Evolutionary conservation across 371 early-diverging fungal species (phyloP).

Genomic region (Aphelidium insulamus): DNA sequence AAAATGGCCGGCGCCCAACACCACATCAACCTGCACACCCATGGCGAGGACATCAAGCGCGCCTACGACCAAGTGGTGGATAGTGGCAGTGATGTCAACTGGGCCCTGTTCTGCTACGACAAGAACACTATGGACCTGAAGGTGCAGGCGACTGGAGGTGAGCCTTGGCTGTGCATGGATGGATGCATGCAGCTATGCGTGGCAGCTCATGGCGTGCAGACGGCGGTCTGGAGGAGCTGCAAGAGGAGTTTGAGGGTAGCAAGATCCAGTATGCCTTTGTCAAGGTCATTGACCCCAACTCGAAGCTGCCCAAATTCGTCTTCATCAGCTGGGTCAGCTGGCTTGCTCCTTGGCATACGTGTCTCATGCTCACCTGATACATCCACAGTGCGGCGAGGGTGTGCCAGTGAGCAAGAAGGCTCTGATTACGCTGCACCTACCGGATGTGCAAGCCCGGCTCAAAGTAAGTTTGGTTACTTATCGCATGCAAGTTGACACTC

Average conservation of each 20-base stretch:
- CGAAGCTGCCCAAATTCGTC: constrained; percentile 63
- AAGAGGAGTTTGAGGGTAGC: constrained; percentile 70
- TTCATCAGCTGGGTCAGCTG: constrained; percentile 66
- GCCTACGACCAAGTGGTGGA: constrained; percentile 44
- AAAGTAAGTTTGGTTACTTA: constrained; percentile 22
- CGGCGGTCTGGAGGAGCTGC: constrained; percentile 61
- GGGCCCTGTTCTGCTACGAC: constrained; percentile 65
- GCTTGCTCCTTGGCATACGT: constrained; percentile 1
- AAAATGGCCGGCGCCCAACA: no score
- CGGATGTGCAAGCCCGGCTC: constrained; percentile 50
- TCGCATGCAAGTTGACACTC: neutral
- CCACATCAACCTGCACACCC: constrained; percentile 36
- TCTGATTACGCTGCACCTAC: constrained; percentile 54
- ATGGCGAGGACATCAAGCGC: constrained; percentile 26
- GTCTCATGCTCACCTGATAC: neutral
- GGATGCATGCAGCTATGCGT: neutral
- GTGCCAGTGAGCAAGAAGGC: constrained; percentile 79
- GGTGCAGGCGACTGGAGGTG: constrained; percentile 42
- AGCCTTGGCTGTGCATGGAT: constrained; percentile 2
- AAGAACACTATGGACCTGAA: constrained; percentile 59
- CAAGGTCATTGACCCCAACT: constrained; percentile 63
- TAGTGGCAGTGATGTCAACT: constrained; percentile 27
- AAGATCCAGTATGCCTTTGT: constrained; percentile 77
- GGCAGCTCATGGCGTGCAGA: constrained; percentile 10
- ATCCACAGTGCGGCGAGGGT: constrained; percentile 63